phyloP scores from a whole-genome alignment of 108 stramenopile species.

The Ochromonas danica region DNA sequence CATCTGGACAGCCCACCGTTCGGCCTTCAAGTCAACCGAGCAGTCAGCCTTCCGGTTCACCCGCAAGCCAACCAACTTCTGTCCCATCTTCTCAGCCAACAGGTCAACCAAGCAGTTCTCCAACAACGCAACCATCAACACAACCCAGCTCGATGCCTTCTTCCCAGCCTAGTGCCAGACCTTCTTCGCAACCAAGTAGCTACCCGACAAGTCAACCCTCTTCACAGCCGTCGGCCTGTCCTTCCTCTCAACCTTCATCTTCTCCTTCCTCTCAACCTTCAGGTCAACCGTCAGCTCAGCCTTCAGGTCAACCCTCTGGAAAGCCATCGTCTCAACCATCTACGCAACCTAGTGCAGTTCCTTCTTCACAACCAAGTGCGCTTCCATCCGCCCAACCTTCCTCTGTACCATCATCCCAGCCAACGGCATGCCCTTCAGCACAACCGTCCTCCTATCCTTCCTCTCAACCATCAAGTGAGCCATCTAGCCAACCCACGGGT shows the following conservation, averaged over 20 bases:
- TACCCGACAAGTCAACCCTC: too few species aligned
- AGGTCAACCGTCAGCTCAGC: background rate
- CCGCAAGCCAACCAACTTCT: too few species aligned
- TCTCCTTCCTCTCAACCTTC: too few species aligned
- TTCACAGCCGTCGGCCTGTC: too few species aligned
- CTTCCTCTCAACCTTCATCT: too few species aligned
- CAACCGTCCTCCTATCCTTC: background rate
- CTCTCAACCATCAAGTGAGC: background rate
- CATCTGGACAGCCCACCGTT: background rate
- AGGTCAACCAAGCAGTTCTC: background rate
- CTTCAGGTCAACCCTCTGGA: too few species aligned
- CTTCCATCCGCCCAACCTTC: background rate
- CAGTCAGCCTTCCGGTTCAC: too few species aligned
- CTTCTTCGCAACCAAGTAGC: too few species aligned
- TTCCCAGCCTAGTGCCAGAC: background rate
- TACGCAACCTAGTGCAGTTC: background rate
- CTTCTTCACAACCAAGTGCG: background rate
- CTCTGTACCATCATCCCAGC: background rate
- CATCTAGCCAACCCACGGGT: slow-evolving; percentile 17
- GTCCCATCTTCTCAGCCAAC: background rate
- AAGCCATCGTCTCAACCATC: background rate
- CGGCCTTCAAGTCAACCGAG: too few species aligned
- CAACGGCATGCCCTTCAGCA: background rate
- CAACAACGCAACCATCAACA: background rate
- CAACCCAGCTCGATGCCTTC: background rate